Evolutionary conservation across 208 protist genomes (phyloP).

Genomic region (Acanthamoeba royreba): DNA sequence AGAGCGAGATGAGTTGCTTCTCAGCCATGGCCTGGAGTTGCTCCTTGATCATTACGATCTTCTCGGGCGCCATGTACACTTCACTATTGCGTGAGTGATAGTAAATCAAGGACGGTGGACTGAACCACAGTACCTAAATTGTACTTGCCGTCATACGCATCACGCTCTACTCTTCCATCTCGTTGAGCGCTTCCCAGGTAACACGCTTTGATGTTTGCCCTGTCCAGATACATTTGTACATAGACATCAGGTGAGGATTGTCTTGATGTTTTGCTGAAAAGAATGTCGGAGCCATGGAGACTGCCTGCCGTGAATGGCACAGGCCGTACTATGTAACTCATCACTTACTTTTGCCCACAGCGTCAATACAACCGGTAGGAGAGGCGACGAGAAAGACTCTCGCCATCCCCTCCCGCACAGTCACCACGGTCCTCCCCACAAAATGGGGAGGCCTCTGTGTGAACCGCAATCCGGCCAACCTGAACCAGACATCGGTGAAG

Average conservation of each 20-base stretch:
- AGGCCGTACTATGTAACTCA: neutral
- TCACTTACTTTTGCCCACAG: neutral
- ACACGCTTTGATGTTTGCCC: neutral
- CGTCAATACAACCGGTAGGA: neutral
- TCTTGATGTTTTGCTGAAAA: no score
- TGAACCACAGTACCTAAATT: neutral
- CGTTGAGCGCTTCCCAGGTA: neutral
- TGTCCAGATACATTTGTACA: no score
- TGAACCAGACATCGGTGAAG: neutral
- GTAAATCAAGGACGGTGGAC: neutral
- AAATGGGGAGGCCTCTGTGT: no score
- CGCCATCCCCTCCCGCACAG: neutral
- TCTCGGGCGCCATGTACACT: constrained; percentile 67
- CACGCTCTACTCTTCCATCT: neutral
- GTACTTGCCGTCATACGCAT: neutral
- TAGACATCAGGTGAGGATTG: no score
- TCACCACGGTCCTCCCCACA: neutral
- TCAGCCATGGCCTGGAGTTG: neutral
- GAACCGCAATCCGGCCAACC: neutral
- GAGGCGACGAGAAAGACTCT: neutral
- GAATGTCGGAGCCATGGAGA: neutral
- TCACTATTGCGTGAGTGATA: neutral
- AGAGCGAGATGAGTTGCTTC: constrained; percentile 6
- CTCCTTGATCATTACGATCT: neutral
- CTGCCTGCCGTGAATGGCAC: neutral